Base-by-base conservation (phyloP, 768 basidiomycete genomes). In the Kwoniella newhampshirensis region DNA sequence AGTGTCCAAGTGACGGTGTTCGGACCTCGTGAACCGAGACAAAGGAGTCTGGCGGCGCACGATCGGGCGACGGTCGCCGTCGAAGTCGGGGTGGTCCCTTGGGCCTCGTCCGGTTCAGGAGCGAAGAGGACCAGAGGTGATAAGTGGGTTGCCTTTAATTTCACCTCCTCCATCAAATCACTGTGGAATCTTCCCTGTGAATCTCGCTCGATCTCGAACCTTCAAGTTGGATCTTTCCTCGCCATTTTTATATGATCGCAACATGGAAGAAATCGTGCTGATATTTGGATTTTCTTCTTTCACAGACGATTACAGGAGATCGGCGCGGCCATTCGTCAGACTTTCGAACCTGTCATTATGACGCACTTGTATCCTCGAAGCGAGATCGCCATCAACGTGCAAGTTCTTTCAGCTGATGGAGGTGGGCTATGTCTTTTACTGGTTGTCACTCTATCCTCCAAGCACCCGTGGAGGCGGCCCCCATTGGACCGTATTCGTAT, bases 271-370 rank as follows among this genome's bases (percentile, higher is more conserved):
- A 5, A n/a, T 12, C 20, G 4, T 4, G 39, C 35, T 39, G 49
- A 50, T 51, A 13, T 6, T 32, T 36, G 13, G 50, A 27, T 42
- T 7, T 18, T 21, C 26, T 11, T 17, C 13, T 25, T 20, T 39
- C 43, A 4, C 44, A 94, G 93, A 77, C 90, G 91, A 15, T 81
- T 89, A 61, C 80, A 88, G 59, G 96, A 99, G 78, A 81, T 96
- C 62, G 88, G 87, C 11, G 81, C 89, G 2, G 84, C 86, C 21
- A 86, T 98, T 61, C 89, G 90, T 78, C 86, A 89, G 27, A 98
- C 96, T 0, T 98, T 99, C 73, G 94, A 98, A 72, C 91, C 93
- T 39, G 91, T 94, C 53, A 84, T 99, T 21, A 88, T 91, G 73
- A 87, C 88, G 6, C 82, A 82, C 59, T 82, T 99, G 44, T 97